Evolutionary conservation across 2,329 filamentous ascomycete species (phyloP).

Genomic region (Chaetomium globosum): DNA sequence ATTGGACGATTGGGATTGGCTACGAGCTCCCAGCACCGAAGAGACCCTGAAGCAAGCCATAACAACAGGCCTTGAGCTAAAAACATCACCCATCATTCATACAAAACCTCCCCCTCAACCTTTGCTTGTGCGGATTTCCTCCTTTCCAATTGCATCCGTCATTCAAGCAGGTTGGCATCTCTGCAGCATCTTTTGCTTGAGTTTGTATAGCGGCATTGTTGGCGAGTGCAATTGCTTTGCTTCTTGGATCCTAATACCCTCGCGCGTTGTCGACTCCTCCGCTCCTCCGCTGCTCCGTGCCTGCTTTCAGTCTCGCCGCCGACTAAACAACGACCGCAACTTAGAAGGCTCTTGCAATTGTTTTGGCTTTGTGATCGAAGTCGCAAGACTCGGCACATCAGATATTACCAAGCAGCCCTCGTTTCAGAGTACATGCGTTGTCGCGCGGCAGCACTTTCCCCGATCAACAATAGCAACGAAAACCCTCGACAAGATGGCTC

Average conservation of each 20-base stretch:
- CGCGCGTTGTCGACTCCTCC: background rate
- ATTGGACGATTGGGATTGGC: slow-evolving; percentile 27
- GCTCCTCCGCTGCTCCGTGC: background rate
- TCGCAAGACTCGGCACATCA: slow-evolving; percentile 10
- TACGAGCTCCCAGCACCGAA: background rate
- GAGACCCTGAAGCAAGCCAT: slow-evolving; percentile 30
- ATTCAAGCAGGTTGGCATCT: slow-evolving; percentile 18
- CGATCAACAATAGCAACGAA: slow-evolving; percentile 31
- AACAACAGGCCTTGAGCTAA: slow-evolving; percentile 32
- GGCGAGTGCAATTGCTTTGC: slow-evolving; percentile 11
- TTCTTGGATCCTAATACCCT: background rate
- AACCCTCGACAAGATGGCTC: slow-evolving; percentile 49
- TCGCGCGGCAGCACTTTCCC: slow-evolving; percentile 10
- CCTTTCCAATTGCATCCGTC: slow-evolving; percentile 37
- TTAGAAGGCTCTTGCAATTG: background rate
- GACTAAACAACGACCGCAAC: slow-evolving; percentile 1
- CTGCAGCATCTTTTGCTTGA: slow-evolving; percentile 3
- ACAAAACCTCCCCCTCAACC: slow-evolving; percentile 31
- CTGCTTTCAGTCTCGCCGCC: background rate
- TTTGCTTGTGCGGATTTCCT: slow-evolving; percentile 31
- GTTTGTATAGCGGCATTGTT: background rate
- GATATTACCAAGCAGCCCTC: background rate
- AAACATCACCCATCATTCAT: slow-evolving; percentile 27
- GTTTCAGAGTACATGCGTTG: slow-evolving; percentile 5
- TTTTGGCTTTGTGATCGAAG: background rate